Conservation (phyloP, 2,329 filamentous ascomycete genomes). For the Aspergillus bombycis region DNA sequence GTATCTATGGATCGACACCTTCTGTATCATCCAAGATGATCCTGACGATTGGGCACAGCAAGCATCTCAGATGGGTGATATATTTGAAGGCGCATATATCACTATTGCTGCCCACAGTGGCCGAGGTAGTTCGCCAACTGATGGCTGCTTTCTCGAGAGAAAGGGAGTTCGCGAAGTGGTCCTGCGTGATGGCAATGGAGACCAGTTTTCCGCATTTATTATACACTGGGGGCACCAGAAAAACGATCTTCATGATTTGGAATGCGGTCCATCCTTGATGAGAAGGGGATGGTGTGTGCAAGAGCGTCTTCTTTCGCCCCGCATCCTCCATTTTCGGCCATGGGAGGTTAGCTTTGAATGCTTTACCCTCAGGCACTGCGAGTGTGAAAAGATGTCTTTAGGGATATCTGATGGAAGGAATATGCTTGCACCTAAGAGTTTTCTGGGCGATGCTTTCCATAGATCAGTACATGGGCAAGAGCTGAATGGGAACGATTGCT, state of each 20-base stretch:
- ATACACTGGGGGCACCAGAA: no score
- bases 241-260: no score
- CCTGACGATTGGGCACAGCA: neutral
- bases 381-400: no score
- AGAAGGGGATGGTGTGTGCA: neutral
- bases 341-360: neutral
- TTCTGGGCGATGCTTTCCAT: no score
- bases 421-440: no score
- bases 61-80: neutral
- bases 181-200: neutral
- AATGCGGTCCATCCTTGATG: neutral
- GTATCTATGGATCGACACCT: neutral
- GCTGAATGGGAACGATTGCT: no score
- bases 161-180: neutral
- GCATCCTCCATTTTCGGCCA: neutral
- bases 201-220: neutral
- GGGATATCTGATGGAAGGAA: no score
- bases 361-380: neutral
- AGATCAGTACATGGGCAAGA: no score
- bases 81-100: neutral
- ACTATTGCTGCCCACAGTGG: neutral
- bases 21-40: neutral
- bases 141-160: neutral
- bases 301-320: neutral
- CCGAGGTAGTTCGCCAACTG: neutral